These are phyloP conservation scores for Aureobasidium pullulans DNA, from an alignment of 2,329 filamentous ascomycete genomes.

Conservation along the genomic window DNA sequence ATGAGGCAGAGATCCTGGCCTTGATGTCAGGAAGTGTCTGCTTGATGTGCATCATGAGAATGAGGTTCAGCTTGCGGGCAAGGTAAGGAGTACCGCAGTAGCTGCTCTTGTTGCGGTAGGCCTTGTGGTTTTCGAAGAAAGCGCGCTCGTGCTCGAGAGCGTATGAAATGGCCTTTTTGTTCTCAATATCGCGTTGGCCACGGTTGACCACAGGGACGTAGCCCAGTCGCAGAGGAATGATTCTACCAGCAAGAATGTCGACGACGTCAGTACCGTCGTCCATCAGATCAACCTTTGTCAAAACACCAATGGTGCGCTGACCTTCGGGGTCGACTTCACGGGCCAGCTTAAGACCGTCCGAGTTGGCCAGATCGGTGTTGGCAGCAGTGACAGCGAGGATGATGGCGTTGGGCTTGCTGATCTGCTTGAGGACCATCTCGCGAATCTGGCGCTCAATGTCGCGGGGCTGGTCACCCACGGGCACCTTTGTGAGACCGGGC, in stretches of 20 bases:
- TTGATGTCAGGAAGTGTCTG: conserved; percentile 99
- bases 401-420: conserved; percentile 96
- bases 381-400: conserved; percentile 93
- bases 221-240: conserved; percentile 88
- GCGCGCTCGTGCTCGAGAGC: conserved; percentile 90
- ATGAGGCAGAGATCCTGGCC: conserved; percentile 83
- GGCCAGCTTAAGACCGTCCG: conserved; percentile 91
- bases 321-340: conserved; percentile 96
- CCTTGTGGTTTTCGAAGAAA: conserved; percentile 98
- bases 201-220: conserved; percentile 98
- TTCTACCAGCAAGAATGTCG: conserved; percentile 93
- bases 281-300: conserved; percentile 99
- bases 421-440: conserved; percentile 98
- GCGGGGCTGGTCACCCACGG: conserved; percentile 89
- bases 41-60: conserved; percentile 99
- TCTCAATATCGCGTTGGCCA: conserved; percentile 96
- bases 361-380: conserved; percentile 97
- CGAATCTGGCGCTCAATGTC: conserved; percentile 95
- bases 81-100: conserved; percentile 98
- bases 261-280: conserved; percentile 97
- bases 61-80: conserved; percentile 92
- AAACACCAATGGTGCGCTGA: conserved; percentile 93
- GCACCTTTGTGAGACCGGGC: conserved; percentile 92
- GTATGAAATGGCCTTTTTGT: conserved; percentile 87
- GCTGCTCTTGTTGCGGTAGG: conserved; percentile 95